Evolutionary conservation across 2,329 filamentous ascomycete species (phyloP).

Genomic region (Beauveria scarabaeidicola): DNA sequence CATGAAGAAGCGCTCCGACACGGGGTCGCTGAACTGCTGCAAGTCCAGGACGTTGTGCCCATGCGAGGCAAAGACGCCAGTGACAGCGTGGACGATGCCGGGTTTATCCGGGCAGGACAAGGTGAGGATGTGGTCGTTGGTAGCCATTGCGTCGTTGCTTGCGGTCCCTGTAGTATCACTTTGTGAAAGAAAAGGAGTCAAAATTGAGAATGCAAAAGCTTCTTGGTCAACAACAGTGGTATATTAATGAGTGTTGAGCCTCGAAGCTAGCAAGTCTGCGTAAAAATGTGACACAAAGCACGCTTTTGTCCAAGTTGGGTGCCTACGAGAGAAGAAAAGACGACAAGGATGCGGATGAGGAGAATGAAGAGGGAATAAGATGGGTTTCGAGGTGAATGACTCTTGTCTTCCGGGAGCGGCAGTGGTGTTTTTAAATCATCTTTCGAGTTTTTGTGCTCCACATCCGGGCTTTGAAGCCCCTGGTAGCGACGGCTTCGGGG

Average conservation of each 20-base stretch:
- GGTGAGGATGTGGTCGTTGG: slow-evolving; percentile 61
- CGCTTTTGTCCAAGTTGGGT: not conserved
- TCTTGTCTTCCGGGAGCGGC: slow-evolving; percentile 9
- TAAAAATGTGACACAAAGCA: not conserved
- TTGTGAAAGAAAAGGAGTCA: not conserved
- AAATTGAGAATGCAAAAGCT: slow-evolving; percentile 7
- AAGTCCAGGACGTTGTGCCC: slow-evolving; percentile 76
- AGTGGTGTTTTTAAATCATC: not conserved
- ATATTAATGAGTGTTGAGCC: slow-evolving; percentile 13
- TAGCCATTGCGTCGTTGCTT: slow-evolving; percentile 25
- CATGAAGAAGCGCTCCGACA: slow-evolving; percentile 76
- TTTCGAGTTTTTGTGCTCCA: slow-evolving; percentile 8
- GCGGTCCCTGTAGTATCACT: not conserved
- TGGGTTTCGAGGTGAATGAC: not conserved
- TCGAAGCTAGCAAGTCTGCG: slow-evolving; percentile 8
- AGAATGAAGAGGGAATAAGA: not conserved
- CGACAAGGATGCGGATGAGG: not conserved
- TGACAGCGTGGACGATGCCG: slow-evolving; percentile 79
- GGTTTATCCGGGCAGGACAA: slow-evolving; percentile 78
- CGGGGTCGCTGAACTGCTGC: slow-evolving; percentile 74
- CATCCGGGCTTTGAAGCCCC: slow-evolving; percentile 9
- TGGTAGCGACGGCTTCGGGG: slow-evolving; percentile 6
- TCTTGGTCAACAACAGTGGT: slow-evolving; percentile 10
- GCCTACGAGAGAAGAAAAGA: not conserved
- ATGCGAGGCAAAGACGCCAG: slow-evolving; percentile 63